Percentiles rank a stretch among this genome's conserved stretches.
Conservation (phyloP, 1,284 basidiomycete genomes). For the Cutaneotrichosporon sp. region DNA sequence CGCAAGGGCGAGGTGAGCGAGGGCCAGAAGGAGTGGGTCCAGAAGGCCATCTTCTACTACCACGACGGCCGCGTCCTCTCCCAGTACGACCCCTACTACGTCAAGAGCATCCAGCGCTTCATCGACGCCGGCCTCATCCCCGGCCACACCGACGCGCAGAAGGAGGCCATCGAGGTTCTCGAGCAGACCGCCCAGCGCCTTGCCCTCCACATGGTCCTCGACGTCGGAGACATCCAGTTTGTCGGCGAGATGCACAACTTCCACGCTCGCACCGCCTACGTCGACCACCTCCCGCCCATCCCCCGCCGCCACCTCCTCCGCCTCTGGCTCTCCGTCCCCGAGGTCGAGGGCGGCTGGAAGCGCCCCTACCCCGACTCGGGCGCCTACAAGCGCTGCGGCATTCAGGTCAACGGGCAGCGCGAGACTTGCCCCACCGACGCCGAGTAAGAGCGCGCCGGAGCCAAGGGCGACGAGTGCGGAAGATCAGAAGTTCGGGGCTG, state of each 20-base stretch:
- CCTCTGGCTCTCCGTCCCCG: slow-evolving; percentile 55
- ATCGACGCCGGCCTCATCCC: slow-evolving; percentile 53
- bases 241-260: slow-evolving; percentile 50
- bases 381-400: slow-evolving; percentile 48
- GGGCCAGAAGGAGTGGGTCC: slow-evolving; percentile 41
- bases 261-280: slow-evolving; percentile 55
- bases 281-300: slow-evolving; percentile 50
- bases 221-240: slow-evolving; percentile 54
- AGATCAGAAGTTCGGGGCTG: background rate
- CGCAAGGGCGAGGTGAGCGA: slow-evolving; percentile 52
- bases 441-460: slow-evolving; percentile 32
- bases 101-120: slow-evolving; percentile 32
- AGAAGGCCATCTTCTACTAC: slow-evolving; percentile 35
- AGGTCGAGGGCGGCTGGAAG: slow-evolving; percentile 53
- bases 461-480: no score
- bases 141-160: slow-evolving; percentile 42
- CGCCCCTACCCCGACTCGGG: slow-evolving; percentile 51
- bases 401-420: slow-evolving; percentile 47
- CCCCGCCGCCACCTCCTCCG: slow-evolving; percentile 54
- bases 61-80: slow-evolving; percentile 29
- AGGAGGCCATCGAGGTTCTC: slow-evolving; percentile 53
- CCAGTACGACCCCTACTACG: slow-evolving; percentile 48
- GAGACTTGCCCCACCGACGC: slow-evolving; percentile 54
- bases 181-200: slow-evolving; percentile 53
- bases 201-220: slow-evolving; percentile 55